A percentile compares a stretch with the other conserved stretches of the same genome.
Evolutionary conservation across 75 land plant species (phyloP).

Genomic region (Ceratopteris richardii): DNA sequence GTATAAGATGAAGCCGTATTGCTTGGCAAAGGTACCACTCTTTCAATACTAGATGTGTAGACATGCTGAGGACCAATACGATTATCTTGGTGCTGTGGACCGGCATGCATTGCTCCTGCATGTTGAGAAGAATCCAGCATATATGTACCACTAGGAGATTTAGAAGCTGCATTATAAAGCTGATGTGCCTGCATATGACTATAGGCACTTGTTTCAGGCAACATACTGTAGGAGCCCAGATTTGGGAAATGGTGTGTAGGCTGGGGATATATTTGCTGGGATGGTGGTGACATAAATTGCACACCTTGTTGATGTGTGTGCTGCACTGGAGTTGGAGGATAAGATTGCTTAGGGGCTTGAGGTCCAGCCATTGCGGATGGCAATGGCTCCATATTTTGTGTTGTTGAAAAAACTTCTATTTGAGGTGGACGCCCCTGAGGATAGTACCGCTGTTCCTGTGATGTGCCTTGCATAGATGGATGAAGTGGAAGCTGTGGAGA

Average conservation of each 20-base stretch:
- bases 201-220: not conserved
- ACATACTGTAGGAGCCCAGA: slow-evolving; percentile 9
- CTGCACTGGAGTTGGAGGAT: not conserved
- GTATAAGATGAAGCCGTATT: slow-evolving; percentile 9
- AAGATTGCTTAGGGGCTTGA: not conserved
- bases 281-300: not conserved
- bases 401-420: not conserved
- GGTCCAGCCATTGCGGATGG: too few species aligned
- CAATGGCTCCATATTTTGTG: too few species aligned
- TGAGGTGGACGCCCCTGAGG: not conserved
- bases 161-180: slow-evolving; percentile 24
- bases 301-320: slow-evolving; percentile 4
- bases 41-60: slow-evolving; percentile 28
- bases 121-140: slow-evolving; percentile 20
- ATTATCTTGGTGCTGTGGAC: slow-evolving; percentile 13
- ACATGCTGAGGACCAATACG: slow-evolving; percentile 13
- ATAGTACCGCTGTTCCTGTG: not conserved
- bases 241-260: too few species aligned
- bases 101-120: slow-evolving; percentile 2
- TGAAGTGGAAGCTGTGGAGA: slow-evolving; percentile 11
- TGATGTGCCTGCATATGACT: slow-evolving; percentile 8
- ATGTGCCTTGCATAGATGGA: not conserved
- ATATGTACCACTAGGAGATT: slow-evolving; percentile 16
- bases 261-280: slow-evolving; percentile 12
- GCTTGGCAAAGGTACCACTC: not conserved